Evolutionary conservation across 768 basidiomycete genomes (phyloP), one percentile per base, ranked within the genome.

Genomic region (Lentinus tigrinus): DNA sequence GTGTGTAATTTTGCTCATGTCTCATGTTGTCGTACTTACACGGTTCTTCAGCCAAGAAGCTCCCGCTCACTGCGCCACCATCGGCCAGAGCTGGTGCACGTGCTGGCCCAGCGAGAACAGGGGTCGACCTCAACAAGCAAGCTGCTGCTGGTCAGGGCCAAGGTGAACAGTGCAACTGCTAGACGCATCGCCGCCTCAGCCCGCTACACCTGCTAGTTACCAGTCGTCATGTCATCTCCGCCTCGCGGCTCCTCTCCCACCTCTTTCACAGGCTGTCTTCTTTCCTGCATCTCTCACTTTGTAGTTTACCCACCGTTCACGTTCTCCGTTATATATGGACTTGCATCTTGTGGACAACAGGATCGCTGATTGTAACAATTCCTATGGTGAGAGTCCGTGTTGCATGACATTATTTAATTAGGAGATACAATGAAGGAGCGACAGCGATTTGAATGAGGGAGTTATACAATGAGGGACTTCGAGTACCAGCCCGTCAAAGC

Each of bases 71-170:
- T 5, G 88, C 89, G 50, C 85, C 90, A 37, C 82, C 85, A 54
- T 73, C 88, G 43, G 75, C 85, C 52, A 75, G 88, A 64, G 76
- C 83, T 50, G 84, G 76, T 48, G 70, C 80, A 46, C 79, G 82
- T 54, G 70, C 80, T n/a, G 79, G 81, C 24, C 76, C 82, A 31
- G 77, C 69, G 38, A 67, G 78, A 57, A 76, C 84, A 57, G 89
- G 88, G 40, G 87, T 94, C n/a, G 89, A 94, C 71, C 83, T 94
- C 59, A 91, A 89, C 76, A 90, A 80, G 68, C 87, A 88, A 69
- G 63, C 78, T 57, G 70, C 77, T 36, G 77, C 77, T 58, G 69
- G 78, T 16, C 77, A 78, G 60, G 80, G 78, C 42, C 80, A 83
- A 68, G 78, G 78, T 62, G 89, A 91, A 42, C 74, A 77, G 54